These are phyloP conservation scores for Lactifluus rugatus DNA, from an alignment of 768 basidiomycete genomes.

Conservation along the genomic window DNA sequence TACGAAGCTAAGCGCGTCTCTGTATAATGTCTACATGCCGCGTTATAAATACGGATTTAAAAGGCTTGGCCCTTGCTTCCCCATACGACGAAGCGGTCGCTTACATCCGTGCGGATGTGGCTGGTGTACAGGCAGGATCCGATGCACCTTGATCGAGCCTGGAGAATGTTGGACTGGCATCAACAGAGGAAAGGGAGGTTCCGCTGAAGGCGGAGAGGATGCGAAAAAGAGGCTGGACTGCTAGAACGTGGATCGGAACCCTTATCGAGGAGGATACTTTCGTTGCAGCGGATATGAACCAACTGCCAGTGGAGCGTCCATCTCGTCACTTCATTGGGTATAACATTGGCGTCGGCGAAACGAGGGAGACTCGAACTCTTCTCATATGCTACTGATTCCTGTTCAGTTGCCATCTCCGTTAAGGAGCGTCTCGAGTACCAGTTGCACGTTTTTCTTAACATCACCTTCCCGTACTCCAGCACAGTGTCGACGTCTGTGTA, in stretches of 20 bases:
- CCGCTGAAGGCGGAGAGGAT: slow-evolving; percentile 19
- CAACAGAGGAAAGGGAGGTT: slow-evolving; percentile 8
- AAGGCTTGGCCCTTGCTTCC: slow-evolving; percentile 54
- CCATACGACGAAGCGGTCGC: slow-evolving; percentile 81
- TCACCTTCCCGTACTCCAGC: slow-evolving; percentile 61
- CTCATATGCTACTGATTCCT: slow-evolving; percentile 41
- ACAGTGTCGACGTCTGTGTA: slow-evolving; percentile 65
- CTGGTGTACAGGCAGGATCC: slow-evolving; percentile 37
- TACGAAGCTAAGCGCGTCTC: too few species aligned
- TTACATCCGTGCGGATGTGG: slow-evolving; percentile 55
- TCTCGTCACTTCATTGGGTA: slow-evolving; percentile 71
- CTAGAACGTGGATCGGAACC: too few species aligned
- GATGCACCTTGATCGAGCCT: slow-evolving; percentile 27
- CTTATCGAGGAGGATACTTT: too few species aligned
- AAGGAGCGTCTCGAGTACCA: slow-evolving; percentile 81
- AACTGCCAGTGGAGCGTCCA: slow-evolving; percentile 58
- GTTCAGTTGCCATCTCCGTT: not conserved
- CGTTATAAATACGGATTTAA: too few species aligned
- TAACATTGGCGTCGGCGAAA: slow-evolving; percentile 82
- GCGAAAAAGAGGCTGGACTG: slow-evolving; percentile 37
- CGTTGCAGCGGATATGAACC: slow-evolving; percentile 58
- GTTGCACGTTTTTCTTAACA: slow-evolving; percentile 86
- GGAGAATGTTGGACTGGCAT: too few species aligned
- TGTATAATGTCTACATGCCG: too few species aligned
- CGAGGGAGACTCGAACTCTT: slow-evolving; percentile 72